Evolutionary conservation across 768 basidiomycete species (phyloP).

Genomic region (Paxillus ammoniavirescens): DNA sequence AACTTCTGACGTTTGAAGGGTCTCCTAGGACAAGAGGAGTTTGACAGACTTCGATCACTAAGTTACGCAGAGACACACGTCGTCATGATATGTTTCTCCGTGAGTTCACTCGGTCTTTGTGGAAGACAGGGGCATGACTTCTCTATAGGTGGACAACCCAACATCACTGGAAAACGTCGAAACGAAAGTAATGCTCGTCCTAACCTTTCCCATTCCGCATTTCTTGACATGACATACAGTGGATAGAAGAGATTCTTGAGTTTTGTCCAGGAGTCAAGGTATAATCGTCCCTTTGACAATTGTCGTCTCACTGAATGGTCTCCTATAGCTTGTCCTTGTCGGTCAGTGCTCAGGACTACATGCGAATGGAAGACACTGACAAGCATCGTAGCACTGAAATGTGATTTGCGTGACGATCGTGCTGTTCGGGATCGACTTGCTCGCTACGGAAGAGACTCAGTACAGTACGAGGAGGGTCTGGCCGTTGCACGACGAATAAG

Average conservation of each 20-base stretch:
- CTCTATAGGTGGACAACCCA: slow-evolving; percentile 81
- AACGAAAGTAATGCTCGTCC: slow-evolving; percentile 57
- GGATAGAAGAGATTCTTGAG: slow-evolving; percentile 90
- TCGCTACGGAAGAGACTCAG: slow-evolving; percentile 65
- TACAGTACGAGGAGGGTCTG: slow-evolving; percentile 92
- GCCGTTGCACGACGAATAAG: slow-evolving; percentile 87
- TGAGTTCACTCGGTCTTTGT: slow-evolving; percentile 33
- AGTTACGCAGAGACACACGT: slow-evolving; percentile 97
- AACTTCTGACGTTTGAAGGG: slow-evolving; percentile 34
- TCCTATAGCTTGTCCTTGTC: slow-evolving; percentile 74
- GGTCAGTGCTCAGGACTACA: slow-evolving; percentile 50
- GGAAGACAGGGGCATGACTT: not conserved
- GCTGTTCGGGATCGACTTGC: slow-evolving; percentile 69
- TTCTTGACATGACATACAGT: slow-evolving; percentile 45
- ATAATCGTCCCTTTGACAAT: slow-evolving; percentile 9
- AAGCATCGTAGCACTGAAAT: slow-evolving; percentile 74
- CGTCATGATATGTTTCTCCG: slow-evolving; percentile 95
- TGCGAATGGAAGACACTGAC: slow-evolving; percentile 10
- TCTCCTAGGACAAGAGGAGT: slow-evolving; percentile 85
- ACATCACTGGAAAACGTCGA: slow-evolving; percentile 97
- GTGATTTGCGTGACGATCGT: slow-evolving; percentile 88
- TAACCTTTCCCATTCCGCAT: not conserved
- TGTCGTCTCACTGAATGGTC: slow-evolving; percentile 5
- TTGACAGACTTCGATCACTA: slow-evolving; percentile 89
- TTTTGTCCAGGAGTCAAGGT: slow-evolving; percentile 96